phyloP scores from a whole-genome alignment of 2,329 filamentous ascomycete species.

The Zalaria obscura region DNA sequence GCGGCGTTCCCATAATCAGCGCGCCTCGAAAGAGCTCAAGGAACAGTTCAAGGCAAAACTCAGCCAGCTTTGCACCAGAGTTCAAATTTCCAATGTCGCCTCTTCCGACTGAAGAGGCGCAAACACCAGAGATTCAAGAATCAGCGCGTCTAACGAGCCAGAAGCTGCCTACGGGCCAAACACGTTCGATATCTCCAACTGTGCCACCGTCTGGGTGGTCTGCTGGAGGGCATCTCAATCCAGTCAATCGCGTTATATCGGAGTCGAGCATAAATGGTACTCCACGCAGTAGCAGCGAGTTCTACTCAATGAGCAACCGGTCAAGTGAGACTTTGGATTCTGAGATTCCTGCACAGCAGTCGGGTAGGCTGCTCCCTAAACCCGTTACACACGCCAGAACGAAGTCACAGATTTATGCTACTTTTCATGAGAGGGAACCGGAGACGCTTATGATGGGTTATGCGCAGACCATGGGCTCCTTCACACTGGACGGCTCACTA shows the following conservation, averaged over 20 bases:
- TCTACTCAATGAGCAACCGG: constrained; percentile 89
- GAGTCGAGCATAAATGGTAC: constrained; percentile 65
- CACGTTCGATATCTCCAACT: background rate
- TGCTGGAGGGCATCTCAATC: constrained; percentile 20
- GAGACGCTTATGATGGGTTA: constrained; percentile 97
- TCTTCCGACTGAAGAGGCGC: background rate
- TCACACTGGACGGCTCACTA: constrained; percentile 79
- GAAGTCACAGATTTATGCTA: constrained; percentile 13
- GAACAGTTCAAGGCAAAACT: too few species aligned
- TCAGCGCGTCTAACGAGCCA: too few species aligned
- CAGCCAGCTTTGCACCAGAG: background rate
- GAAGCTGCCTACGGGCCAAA: background rate
- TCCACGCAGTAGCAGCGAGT: constrained; percentile 82
- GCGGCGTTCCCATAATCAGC: too few species aligned
- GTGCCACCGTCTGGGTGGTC: background rate
- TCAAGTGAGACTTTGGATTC: constrained; percentile 88
- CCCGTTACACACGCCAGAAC: constrained; percentile 17
- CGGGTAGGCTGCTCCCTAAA: constrained; percentile 38
- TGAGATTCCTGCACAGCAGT: constrained; percentile 38
- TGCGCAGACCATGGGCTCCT: constrained; percentile 83
- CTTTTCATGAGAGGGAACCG: constrained; percentile 35
- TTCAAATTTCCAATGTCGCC: constrained; percentile 24
- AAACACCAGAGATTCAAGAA: background rate
- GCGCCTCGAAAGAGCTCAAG: too few species aligned
- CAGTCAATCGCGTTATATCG: constrained; percentile 57